Percentiles rank a stretch among this genome's conserved stretches.
Evolutionary conservation across 106 monocot genomes (phyloP).

Genomic region (Dioscorea alata): DNA sequence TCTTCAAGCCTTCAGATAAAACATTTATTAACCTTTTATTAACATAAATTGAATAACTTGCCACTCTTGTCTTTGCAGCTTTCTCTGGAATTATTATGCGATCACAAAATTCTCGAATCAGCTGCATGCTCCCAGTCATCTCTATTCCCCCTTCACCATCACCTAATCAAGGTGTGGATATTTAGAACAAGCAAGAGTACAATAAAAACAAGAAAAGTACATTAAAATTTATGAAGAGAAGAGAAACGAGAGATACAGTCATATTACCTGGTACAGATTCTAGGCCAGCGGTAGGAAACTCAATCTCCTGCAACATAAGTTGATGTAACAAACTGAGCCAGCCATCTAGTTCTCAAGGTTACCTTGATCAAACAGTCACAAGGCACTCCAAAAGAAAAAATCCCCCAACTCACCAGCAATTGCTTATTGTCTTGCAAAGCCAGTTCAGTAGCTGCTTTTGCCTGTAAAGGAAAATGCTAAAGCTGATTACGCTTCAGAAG

Average conservation of each 20-base stretch:
- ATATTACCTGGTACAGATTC: constrained; percentile 84
- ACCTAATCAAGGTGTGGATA: constrained; percentile 25
- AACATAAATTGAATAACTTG: constrained; percentile 12
- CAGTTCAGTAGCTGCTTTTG: constrained; percentile 63
- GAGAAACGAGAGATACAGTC: background rate
- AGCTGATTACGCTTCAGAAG: background rate
- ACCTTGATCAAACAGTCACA: background rate
- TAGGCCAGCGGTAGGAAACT: constrained; percentile 88
- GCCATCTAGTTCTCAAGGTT: background rate
- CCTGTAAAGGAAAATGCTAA: constrained; percentile 40
- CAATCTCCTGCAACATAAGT: constrained; percentile 65
- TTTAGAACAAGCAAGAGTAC: background rate
- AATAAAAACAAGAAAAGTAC: background rate
- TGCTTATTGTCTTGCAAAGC: constrained; percentile 71
- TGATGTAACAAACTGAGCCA: background rate
- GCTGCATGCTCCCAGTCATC: constrained; percentile 88
- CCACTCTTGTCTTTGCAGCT: constrained; percentile 63
- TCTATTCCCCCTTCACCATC: constrained; percentile 98
- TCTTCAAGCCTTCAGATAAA: too few species aligned
- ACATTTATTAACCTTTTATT: too few species aligned
- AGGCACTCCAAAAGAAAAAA: background rate
- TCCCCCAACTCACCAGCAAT: constrained; percentile 53
- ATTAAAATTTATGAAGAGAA: background rate
- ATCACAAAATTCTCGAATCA: constrained; percentile 80
- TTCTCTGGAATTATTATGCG: constrained; percentile 66